A percentile compares a stretch with the other conserved stretches of the same genome.
Evolutionary conservation across 495 filamentous ascomycete species (phyloP).

Genomic region (Daldinia caldariorum): DNA sequence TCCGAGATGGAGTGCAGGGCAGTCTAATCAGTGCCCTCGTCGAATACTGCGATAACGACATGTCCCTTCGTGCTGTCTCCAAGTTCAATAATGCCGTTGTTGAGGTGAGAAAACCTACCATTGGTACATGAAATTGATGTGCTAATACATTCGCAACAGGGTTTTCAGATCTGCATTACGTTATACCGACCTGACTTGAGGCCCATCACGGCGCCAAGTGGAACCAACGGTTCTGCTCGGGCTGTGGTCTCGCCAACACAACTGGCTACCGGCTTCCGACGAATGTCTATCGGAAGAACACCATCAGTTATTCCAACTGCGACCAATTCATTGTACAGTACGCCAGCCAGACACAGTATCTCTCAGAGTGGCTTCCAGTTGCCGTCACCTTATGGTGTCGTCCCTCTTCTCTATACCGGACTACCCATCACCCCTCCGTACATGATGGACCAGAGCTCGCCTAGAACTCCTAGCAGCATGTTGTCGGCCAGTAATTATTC

Average conservation of each 20-base stretch:
- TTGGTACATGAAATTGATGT: not conserved
- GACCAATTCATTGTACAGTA: slow-evolving; percentile 46
- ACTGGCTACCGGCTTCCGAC: slow-evolving; percentile 35
- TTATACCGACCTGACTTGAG: slow-evolving; percentile 42
- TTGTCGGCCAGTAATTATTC: slow-evolving; percentile 49
- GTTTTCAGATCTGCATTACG: slow-evolving; percentile 42
- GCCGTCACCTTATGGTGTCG: slow-evolving; percentile 46
- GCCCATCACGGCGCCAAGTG: not conserved
- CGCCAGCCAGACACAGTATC: slow-evolving; percentile 51
- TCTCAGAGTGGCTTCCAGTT: slow-evolving; percentile 30
- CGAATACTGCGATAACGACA: slow-evolving; percentile 66
- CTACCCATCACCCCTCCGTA: slow-evolving; percentile 42
- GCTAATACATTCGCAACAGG: slow-evolving; percentile 33
- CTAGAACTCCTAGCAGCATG: slow-evolving; percentile 44
- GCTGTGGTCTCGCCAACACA: slow-evolving; percentile 27
- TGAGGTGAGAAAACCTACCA: slow-evolving; percentile 54
- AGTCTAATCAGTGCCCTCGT: slow-evolving; percentile 54
- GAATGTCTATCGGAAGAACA: slow-evolving; percentile 42
- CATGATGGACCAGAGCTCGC: slow-evolving; percentile 52
- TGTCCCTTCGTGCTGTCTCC: slow-evolving; percentile 48
- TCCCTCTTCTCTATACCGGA: slow-evolving; percentile 51
- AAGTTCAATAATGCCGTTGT: slow-evolving; percentile 59
- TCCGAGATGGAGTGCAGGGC: slow-evolving; percentile 47
- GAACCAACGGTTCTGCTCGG: slow-evolving; percentile 9
- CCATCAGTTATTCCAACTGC: slow-evolving; percentile 32